These are phyloP conservation scores for Candida loeiensis DNA, from an alignment of 805 yeast species.

Conservation along the genomic window DNA sequence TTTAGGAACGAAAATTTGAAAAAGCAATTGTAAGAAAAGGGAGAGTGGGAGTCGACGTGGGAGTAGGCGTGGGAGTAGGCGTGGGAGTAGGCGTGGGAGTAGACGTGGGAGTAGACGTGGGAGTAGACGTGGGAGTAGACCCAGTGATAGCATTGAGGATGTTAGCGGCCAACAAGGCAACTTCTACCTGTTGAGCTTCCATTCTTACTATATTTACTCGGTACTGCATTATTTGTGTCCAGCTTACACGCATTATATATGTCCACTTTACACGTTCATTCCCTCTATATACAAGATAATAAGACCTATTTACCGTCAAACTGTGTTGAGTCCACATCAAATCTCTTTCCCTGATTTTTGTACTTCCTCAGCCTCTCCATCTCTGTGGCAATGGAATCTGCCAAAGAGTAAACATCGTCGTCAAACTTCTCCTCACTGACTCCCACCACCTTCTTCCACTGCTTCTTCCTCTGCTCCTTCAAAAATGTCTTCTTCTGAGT, in stretches of 20 bases:
- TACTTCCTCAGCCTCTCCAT: slow-evolving; percentile 33
- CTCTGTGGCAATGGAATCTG: slow-evolving; percentile 28
- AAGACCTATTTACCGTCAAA: background rate
- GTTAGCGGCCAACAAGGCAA: no score
- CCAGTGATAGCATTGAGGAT: no score
- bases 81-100: no score
- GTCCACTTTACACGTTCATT: background rate
- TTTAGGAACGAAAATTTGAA: background rate
- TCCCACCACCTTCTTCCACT: slow-evolving; percentile 31
- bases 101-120: no score
- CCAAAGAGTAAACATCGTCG: slow-evolving; percentile 23
- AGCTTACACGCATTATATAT: no score
- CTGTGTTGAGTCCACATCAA: slow-evolving; percentile 18
- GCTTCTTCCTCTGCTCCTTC: slow-evolving; percentile 33
- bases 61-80: no score
- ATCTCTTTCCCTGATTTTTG: slow-evolving; percentile 27
- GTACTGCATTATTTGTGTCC: no score
- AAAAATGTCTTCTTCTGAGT: slow-evolving; percentile 37
- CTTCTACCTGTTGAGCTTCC: no score
- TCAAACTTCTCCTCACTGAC: slow-evolving; percentile 24
- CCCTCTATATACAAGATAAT: background rate
- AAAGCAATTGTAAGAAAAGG: background rate
- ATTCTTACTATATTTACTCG: no score
- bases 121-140: no score
- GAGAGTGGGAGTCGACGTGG: no score